A percentile compares a stretch with the other conserved stretches of the same genome.
These are phyloP conservation scores for Erodium maritimum DNA, from an alignment of 345 rosid species.

Conservation along the genomic window DNA sequence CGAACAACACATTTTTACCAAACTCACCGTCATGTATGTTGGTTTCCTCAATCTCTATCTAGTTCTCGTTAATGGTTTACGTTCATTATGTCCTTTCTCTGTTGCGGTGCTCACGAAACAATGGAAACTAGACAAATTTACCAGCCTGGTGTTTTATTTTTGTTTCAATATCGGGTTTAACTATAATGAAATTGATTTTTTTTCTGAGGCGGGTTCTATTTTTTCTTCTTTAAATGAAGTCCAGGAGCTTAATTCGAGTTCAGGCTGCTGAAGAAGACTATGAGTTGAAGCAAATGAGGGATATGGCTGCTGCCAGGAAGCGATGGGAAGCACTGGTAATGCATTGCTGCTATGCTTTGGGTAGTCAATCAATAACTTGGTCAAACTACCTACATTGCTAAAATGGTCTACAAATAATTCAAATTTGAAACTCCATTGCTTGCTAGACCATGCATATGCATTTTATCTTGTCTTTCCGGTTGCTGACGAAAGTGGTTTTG, in stretches of 20 bases:
- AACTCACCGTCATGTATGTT: slow-evolving; percentile 17
- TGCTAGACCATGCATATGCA: background rate
- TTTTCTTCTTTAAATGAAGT: slow-evolving; percentile 20
- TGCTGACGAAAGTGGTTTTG: background rate
- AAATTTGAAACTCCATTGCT: background rate
- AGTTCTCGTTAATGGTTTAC: background rate
- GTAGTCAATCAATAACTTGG: background rate
- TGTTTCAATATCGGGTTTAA: background rate
- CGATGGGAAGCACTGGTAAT: slow-evolving; percentile 88
- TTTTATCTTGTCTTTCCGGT: background rate
- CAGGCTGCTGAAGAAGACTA: slow-evolving; percentile 58
- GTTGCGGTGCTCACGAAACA: slow-evolving; percentile 5
- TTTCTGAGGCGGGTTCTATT: slow-evolving; percentile 1
- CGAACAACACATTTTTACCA: slow-evolving; percentile 5
- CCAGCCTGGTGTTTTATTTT: background rate
- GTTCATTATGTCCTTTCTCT: background rate
- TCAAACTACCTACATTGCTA: background rate
- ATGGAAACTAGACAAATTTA: background rate
- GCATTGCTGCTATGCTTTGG: background rate
- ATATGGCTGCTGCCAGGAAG: slow-evolving; percentile 86
- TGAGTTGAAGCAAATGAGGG: slow-evolving; percentile 81
- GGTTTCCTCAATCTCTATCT: background rate
- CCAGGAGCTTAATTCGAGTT: slow-evolving; percentile 32
- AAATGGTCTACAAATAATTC: background rate
- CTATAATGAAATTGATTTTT: background rate